Percentiles rank a stretch among this genome's conserved stretches.
Evolutionary conservation across 139 green algal genomes (phyloP).

Genomic region (Spirogloea muscicola): DNA sequence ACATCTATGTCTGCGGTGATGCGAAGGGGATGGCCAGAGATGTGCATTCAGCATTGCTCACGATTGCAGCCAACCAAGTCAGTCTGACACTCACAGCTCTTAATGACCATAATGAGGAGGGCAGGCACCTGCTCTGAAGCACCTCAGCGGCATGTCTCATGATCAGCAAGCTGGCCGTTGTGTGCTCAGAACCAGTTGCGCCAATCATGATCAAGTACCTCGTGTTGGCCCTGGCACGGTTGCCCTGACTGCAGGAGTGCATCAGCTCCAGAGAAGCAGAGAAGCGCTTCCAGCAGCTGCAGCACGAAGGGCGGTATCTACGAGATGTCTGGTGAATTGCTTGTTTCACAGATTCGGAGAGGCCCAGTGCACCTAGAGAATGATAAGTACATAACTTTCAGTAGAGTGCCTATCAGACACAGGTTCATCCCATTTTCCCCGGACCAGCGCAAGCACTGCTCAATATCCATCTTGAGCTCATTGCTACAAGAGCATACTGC

Average conservation of each 20-base stretch:
- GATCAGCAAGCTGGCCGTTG: neutral
- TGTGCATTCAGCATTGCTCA: conserved; percentile 75
- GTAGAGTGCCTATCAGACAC: no score
- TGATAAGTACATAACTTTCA: no score
- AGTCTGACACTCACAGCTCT: neutral
- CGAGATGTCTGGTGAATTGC: conserved; percentile 87
- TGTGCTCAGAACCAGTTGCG: neutral
- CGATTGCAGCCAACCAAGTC: conserved; percentile 49
- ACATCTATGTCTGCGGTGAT: conserved; percentile 94
- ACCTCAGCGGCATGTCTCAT: neutral
- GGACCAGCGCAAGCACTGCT: no score
- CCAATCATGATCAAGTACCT: neutral
- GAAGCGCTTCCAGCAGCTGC: conserved; percentile 67
- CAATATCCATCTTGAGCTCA: no score
- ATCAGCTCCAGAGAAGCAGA: conserved; percentile 64
- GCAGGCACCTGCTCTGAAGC: neutral
- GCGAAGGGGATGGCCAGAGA: conserved; percentile 94
- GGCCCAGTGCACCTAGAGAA: no score
- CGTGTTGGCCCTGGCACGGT: neutral
- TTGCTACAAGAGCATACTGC: no score
- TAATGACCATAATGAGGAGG: neutral
- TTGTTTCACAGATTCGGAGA: no score
- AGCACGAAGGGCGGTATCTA: conserved; percentile 70
- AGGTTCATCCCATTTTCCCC: no score
- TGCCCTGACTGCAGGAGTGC: conserved; percentile 4